phyloP scores from a whole-genome alignment of 192 early-diverging fungal species.

The Diversispora eburnea region DNA sequence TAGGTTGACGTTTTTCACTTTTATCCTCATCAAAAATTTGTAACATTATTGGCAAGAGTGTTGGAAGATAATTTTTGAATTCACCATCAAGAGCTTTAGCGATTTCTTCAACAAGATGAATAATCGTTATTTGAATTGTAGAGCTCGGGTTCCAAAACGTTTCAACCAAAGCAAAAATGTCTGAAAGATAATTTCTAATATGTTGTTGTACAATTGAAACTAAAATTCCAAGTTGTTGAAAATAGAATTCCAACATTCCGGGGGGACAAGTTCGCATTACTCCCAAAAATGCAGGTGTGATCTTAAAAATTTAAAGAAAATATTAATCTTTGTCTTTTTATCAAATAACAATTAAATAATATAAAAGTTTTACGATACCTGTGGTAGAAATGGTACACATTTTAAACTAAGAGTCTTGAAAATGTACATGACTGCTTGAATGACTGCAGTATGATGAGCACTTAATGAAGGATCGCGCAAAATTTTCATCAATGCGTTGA shows the following conservation, averaged over 20 bases:
- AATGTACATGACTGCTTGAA: slow-evolving; percentile 90
- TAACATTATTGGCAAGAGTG: slow-evolving; percentile 78
- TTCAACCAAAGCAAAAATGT: slow-evolving; percentile 76
- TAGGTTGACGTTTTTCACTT: slow-evolving; percentile 60
- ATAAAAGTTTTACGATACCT: slow-evolving; percentile 43
- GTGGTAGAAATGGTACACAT: slow-evolving; percentile 84
- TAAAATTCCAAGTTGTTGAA: slow-evolving; percentile 79
- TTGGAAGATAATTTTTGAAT: slow-evolving; percentile 79
- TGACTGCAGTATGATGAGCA: slow-evolving; percentile 79
- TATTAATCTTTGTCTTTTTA: not conserved
- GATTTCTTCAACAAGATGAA: slow-evolving; percentile 83
- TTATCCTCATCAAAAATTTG: slow-evolving; percentile 78
- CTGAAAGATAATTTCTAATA: slow-evolving; percentile 80
- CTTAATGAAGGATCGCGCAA: slow-evolving; percentile 76
- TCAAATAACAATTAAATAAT: not conserved
- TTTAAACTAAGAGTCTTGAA: slow-evolving; percentile 86
- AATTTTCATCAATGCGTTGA: slow-evolving; percentile 84
- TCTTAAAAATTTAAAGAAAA: slow-evolving; percentile 41
- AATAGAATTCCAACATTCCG: slow-evolving; percentile 83
- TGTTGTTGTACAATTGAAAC: slow-evolving; percentile 84
- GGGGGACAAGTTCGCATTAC: slow-evolving; percentile 81
- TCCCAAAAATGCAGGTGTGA: slow-evolving; percentile 85
- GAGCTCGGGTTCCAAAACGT: slow-evolving; percentile 68
- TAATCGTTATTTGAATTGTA: slow-evolving; percentile 77
- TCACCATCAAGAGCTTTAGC: slow-evolving; percentile 82